phyloP scores from a whole-genome alignment of 805 yeast genomes.

The Candida pseudoglaebosa region DNA sequence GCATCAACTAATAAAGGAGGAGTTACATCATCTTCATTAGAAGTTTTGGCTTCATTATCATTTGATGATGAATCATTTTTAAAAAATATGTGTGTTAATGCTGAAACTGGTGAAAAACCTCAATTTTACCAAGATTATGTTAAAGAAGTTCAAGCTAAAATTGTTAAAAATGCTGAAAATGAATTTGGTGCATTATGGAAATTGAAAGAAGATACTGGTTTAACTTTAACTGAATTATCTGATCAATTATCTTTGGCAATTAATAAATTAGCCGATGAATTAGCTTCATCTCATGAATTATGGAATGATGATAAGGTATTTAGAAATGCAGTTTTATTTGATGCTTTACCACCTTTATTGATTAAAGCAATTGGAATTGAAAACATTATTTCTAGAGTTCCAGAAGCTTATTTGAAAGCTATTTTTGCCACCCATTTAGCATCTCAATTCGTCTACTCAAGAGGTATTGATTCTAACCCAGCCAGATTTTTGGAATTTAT shows the following conservation, averaged over 20 bases:
- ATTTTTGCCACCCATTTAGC: constrained; percentile 84
- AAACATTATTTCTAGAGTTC: constrained; percentile 69
- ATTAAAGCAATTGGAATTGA: constrained; percentile 64
- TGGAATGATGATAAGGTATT: constrained; percentile 78
- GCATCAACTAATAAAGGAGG: constrained; percentile 98
- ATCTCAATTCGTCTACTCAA: constrained; percentile 76
- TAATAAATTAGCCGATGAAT: constrained; percentile 80
- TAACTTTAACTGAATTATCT: constrained; percentile 65
- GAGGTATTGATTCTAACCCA: constrained; percentile 79
- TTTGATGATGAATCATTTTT: constrained; percentile 83
- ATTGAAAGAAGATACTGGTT: constrained; percentile 60
- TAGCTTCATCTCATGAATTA: constrained; percentile 73
- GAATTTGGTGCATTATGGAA: constrained; percentile 90
- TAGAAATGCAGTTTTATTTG: constrained; percentile 70
- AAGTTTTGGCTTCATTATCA: constrained; percentile 90
- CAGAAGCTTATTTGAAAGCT: constrained; percentile 82
- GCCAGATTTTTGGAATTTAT: constrained; percentile 71
- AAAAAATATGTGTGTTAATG: constrained; percentile 70
- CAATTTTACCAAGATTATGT: constrained; percentile 81
- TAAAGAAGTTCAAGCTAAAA: constrained; percentile 69
- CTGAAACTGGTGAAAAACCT: constrained; percentile 52
- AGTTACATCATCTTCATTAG: constrained; percentile 93
- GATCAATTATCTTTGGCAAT: constrained; percentile 80
- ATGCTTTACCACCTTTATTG: constrained; percentile 75
- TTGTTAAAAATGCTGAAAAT: constrained; percentile 71